phyloP scores from a whole-genome alignment of 345 rosid genomes.

The Dipteronia dyeriana region DNA sequence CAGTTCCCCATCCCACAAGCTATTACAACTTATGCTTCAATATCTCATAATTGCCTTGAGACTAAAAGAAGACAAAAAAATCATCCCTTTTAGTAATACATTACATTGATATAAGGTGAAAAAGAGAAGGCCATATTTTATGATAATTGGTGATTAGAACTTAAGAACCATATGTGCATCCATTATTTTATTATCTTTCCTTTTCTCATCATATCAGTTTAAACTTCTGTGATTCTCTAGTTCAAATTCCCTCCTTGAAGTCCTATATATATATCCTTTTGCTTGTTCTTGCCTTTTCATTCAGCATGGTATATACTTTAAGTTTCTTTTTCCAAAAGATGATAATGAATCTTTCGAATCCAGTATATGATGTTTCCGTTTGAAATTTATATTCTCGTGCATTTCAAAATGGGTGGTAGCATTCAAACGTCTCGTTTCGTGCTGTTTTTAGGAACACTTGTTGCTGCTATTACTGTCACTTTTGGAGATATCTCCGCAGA shows the following conservation, averaged over 20 bases:
- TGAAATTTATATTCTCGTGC: no score
- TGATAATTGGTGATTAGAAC: slow-evolving; percentile 19
- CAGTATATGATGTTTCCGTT: no score
- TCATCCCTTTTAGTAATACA: slow-evolving; percentile 19
- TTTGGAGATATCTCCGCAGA: slow-evolving; percentile 38
- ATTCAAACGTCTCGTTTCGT: slow-evolving; percentile 27
- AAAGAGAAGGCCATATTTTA: slow-evolving; percentile 3
- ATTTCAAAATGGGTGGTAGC: no score
- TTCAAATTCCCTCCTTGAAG: slow-evolving; percentile 17
- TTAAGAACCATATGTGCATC: slow-evolving; percentile 17
- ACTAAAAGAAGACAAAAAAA: slow-evolving; percentile 10
- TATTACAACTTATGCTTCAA: slow-evolving; percentile 30
- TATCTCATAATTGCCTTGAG: slow-evolving; percentile 32
- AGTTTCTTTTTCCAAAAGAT: no score
- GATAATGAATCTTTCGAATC: no score
- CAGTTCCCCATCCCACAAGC: slow-evolving; percentile 31
- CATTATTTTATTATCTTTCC: slow-evolving; percentile 25
- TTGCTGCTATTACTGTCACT: slow-evolving; percentile 26
- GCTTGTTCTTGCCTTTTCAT: not conserved
- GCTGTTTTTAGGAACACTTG: slow-evolving; percentile 27
- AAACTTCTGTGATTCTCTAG: slow-evolving; percentile 21
- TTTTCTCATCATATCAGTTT: slow-evolving; percentile 21
- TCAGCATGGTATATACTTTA: no score
- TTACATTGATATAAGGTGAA: slow-evolving; percentile 9
- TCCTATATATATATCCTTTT: slow-evolving; percentile 2